phyloP scores from a whole-genome alignment of 345 rosid species.

The Euphorbia peplus region DNA sequence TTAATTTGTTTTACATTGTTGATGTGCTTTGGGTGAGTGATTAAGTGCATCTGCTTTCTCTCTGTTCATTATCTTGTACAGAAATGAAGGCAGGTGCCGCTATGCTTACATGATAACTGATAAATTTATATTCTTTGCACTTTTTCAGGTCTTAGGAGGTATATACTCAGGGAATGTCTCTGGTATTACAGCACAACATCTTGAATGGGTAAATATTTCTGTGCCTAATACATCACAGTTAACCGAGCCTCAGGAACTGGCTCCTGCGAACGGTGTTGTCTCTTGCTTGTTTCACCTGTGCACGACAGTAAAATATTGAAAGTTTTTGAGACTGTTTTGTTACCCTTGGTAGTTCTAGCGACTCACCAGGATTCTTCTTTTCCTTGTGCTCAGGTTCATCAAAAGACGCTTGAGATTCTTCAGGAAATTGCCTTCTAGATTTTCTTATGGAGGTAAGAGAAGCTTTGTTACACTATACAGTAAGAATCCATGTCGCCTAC shows the following conservation, averaged over 20 bases:
- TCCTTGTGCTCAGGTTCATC: slow-evolving; percentile 60
- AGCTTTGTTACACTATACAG: not conserved
- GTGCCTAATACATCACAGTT: not conserved
- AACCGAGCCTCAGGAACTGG: slow-evolving; percentile 2
- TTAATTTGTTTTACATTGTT: not conserved
- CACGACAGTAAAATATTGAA: not conserved
- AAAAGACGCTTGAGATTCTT: slow-evolving; percentile 76
- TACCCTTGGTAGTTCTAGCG: not conserved
- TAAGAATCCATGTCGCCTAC: not conserved
- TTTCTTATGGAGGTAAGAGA: slow-evolving; percentile 12
- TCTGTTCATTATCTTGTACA: not conserved
- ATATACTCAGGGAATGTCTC: slow-evolving; percentile 74
- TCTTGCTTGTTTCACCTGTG: slow-evolving; percentile 7
- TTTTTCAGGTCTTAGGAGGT: slow-evolving; percentile 78
- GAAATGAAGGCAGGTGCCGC: not conserved
- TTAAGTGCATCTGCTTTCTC: slow-evolving; percentile 2
- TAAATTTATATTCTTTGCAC: slow-evolving; percentile 15
- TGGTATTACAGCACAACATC: slow-evolving; percentile 89
- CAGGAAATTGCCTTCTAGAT: slow-evolving; percentile 78
- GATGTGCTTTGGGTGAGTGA: slow-evolving; percentile 1
- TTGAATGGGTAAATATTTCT: slow-evolving; percentile 72
- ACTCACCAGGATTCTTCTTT: slow-evolving; percentile 10
- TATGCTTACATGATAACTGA: slow-evolving; percentile 17
- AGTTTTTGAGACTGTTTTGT: not conserved
- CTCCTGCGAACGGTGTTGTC: not conserved